Conservation (phyloP, 2,329 filamentous ascomycete species). For the Leptosphaerulina australis region DNA sequence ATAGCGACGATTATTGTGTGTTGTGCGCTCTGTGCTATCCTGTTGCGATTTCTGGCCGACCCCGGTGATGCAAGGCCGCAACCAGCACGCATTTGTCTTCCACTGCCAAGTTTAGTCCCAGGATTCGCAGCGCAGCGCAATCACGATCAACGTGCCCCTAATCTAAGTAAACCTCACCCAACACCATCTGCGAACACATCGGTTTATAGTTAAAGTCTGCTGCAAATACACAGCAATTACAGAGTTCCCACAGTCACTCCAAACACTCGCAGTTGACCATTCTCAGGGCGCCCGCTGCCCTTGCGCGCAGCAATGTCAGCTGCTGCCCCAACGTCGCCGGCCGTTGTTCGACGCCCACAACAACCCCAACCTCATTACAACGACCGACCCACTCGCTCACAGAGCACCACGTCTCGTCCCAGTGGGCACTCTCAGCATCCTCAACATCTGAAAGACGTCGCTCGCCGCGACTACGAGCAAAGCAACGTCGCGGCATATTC, state of each 20-base stretch:
- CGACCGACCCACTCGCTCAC: conserved; percentile 46
- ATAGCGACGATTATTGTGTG: conserved; percentile 1
- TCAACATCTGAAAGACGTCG: conserved; percentile 57
- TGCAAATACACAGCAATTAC: conserved; percentile 6
- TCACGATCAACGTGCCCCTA: conserved; percentile 24
- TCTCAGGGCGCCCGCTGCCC: conserved; percentile 30
- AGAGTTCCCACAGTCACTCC: conserved; percentile 12
- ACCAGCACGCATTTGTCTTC: conserved; percentile 15
- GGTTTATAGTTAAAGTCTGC: background rate
- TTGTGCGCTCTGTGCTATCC: conserved; percentile 4
- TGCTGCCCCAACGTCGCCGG: conserved; percentile 51
- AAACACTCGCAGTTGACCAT: conserved; percentile 13
- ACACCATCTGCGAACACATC: conserved; percentile 4
- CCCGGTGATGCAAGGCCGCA: conserved; percentile 17
- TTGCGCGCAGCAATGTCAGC: conserved; percentile 44
- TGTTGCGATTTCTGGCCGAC: conserved; percentile 2
- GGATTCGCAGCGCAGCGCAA: conserved; percentile 16
- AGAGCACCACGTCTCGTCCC: conserved; percentile 44
- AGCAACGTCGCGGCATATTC: conserved; percentile 66
- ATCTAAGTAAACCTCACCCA: conserved; percentile 11
- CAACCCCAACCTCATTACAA: conserved; percentile 27
- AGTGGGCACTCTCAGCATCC: conserved; percentile 16
- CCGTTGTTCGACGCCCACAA: conserved; percentile 46
- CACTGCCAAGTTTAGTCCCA: conserved; percentile 19
- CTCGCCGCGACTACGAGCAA: conserved; percentile 76